Conservation (phyloP, 2,329 filamentous ascomycete species). For the Pezicula rhizophila region DNA sequence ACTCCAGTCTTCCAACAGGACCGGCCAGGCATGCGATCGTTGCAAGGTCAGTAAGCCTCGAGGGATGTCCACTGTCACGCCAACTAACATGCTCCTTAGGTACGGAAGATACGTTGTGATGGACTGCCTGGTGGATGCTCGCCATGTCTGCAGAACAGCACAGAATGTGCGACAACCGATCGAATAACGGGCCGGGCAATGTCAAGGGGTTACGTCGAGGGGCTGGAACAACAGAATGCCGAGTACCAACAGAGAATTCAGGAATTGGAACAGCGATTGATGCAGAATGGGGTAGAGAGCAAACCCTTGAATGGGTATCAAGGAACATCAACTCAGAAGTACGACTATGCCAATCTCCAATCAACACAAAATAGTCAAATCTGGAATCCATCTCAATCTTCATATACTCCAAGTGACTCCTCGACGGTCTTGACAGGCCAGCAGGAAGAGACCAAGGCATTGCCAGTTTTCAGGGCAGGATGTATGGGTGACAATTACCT, state of each 20-base stretch:
- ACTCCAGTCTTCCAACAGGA: slow-evolving; percentile 50
- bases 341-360: slow-evolving; percentile 12
- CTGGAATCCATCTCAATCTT: slow-evolving; percentile 11
- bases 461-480: slow-evolving; percentile 20
- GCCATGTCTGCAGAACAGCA: slow-evolving; percentile 69
- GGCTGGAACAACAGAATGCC: slow-evolving; percentile 67
- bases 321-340: slow-evolving; percentile 8
- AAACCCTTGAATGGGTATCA: slow-evolving; percentile 34
- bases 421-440: slow-evolving; percentile 1
- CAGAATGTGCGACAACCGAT: slow-evolving; percentile 77
- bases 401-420: slow-evolving; percentile 6
- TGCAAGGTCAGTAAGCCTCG: slow-evolving; percentile 60
- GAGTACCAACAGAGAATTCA: slow-evolving; percentile 60
- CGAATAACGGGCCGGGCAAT: slow-evolving; percentile 78
- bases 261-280: slow-evolving; percentile 62
- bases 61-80: slow-evolving; percentile 2
- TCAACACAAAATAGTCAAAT: slow-evolving; percentile 5
- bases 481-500: slow-evolving; percentile 57
- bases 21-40: slow-evolving; percentile 81
- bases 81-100: slow-evolving; percentile 37
- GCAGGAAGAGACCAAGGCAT: slow-evolving; percentile 17
- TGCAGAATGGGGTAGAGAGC: slow-evolving; percentile 54
- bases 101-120: slow-evolving; percentile 85
- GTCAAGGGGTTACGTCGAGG: slow-evolving; percentile 70
- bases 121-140: slow-evolving; percentile 74